Evolutionary conservation across 2,329 filamentous ascomycete species (phyloP).

Genomic region (Alternaria metachromatica): DNA sequence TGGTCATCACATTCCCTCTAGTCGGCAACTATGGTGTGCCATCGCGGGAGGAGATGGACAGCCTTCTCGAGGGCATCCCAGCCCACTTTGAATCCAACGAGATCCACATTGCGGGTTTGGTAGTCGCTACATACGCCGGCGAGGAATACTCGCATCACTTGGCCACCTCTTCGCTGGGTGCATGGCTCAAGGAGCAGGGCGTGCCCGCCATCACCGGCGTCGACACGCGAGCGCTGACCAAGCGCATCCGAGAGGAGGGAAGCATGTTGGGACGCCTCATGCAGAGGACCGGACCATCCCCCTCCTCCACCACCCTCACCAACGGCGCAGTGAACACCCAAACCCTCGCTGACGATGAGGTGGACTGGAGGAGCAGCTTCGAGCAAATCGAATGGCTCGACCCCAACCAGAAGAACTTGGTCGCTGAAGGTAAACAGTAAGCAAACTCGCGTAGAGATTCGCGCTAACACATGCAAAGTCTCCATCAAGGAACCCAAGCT

Average conservation of each 20-base stretch:
- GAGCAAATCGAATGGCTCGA: conserved; percentile 87
- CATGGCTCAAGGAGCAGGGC: conserved; percentile 95
- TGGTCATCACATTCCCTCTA: conserved; percentile 94
- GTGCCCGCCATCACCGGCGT: conserved; percentile 94
- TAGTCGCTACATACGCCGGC: conserved; percentile 89
- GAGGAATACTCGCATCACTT: conserved; percentile 96
- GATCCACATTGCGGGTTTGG: conserved; percentile 92
- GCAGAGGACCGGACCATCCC: conserved; percentile 65
- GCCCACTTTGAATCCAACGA: conserved; percentile 91
- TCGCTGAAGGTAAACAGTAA: conserved; percentile 76
- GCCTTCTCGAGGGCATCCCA: conserved; percentile 82
- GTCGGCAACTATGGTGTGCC: conserved; percentile 98
- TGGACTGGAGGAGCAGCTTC: conserved; percentile 65
- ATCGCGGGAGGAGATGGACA: conserved; percentile 81
- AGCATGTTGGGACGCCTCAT: conserved; percentile 95
- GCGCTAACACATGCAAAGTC: conserved; percentile 63
- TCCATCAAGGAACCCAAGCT: conserved; percentile 87
- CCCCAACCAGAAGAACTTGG: conserved; percentile 90
- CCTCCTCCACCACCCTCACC: conserved; percentile 36
- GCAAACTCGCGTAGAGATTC: conserved; percentile 5
- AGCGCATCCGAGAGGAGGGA: conserved; percentile 90
- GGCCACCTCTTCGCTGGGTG: conserved; percentile 85
- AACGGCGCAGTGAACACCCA: conserved; percentile 48
- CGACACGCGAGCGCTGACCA: conserved; percentile 91
- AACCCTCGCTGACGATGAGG: conserved; percentile 39